phyloP scores from a whole-genome alignment of 2,329 filamentous ascomycete species.

The Gliomastix tumulicola region DNA sequence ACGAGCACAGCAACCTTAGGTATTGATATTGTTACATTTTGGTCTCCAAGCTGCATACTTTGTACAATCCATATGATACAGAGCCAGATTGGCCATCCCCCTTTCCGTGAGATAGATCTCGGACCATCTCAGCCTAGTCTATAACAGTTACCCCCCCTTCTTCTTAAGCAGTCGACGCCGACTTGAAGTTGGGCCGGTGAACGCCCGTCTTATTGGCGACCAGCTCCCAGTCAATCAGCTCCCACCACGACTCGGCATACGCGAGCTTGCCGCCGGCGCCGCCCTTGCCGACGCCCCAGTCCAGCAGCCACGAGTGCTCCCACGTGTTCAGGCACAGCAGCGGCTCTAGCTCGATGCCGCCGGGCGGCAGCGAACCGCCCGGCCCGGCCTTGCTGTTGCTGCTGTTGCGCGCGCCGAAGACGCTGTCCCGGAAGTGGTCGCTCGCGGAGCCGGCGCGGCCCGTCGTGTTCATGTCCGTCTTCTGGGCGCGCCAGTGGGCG shows the following conservation, averaged over 20 bases:
- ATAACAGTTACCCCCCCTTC: background rate
- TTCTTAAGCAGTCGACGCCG: background rate
- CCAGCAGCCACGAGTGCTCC: conserved; percentile 87
- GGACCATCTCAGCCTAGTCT: no score
- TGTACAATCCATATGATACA: no score
- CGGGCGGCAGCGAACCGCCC: conserved; percentile 48
- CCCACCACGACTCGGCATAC: conserved; percentile 82
- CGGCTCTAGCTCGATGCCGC: conserved; percentile 63
- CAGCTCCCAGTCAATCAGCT: conserved; percentile 74
- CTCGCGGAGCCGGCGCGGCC: conserved; percentile 28
- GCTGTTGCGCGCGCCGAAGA: conserved; percentile 17
- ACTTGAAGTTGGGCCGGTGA: conserved; percentile 1
- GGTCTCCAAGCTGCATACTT: no score
- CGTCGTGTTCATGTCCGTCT: conserved; percentile 62
- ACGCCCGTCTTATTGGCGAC: conserved; percentile 43
- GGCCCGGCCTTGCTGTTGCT: no score
- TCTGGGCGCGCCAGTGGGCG: conserved; percentile 72
- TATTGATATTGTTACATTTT: no score
- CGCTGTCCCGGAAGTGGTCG: conserved; percentile 30
- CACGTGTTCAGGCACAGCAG: conserved; percentile 91
- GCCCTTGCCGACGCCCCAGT: conserved; percentile 56
- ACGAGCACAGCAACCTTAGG: no score
- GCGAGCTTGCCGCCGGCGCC: conserved; percentile 66
- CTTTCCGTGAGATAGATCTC: no score
- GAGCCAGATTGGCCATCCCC: no score